Conservation (phyloP, 805 yeast genomes). For the Torulaspora maleeae region DNA sequence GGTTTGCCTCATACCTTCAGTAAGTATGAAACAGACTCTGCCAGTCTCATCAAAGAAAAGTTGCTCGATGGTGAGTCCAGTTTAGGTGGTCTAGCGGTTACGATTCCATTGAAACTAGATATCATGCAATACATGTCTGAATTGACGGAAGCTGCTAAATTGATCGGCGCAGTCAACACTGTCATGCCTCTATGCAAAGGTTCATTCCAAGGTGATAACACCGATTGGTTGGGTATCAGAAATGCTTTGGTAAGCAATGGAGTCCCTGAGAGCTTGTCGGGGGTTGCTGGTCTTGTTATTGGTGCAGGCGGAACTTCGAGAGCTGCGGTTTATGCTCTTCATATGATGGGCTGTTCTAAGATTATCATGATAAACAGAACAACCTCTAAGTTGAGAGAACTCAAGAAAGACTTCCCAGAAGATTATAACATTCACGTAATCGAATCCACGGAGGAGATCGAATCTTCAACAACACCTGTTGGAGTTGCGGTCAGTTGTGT, state of each 20-base stretch:
- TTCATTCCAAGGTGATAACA: slow-evolving; percentile 73
- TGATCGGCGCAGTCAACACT: slow-evolving; percentile 95
- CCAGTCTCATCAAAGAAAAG: slow-evolving; percentile 48
- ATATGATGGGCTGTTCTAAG: slow-evolving; percentile 66
- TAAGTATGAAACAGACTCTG: slow-evolving; percentile 63
- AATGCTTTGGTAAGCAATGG: slow-evolving; percentile 64
- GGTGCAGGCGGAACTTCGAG: slow-evolving; percentile 99
- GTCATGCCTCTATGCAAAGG: slow-evolving; percentile 51
- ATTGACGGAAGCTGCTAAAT: slow-evolving; percentile 67
- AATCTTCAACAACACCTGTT: slow-evolving; percentile 39
- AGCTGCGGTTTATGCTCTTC: slow-evolving; percentile 87
- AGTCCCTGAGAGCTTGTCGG: slow-evolving; percentile 42
- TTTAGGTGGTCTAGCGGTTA: slow-evolving; percentile 93
- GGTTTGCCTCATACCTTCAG: slow-evolving; percentile 73
- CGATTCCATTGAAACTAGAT: slow-evolving; percentile 87
- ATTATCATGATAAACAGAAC: slow-evolving; percentile 85
- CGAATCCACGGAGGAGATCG: slow-evolving; percentile 45
- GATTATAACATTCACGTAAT: slow-evolving; percentile 56
- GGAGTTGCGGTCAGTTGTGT: slow-evolving; percentile 70
- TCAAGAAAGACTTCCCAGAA: slow-evolving; percentile 57
- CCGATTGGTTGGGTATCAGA: slow-evolving; percentile 90
- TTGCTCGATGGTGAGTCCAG: slow-evolving; percentile 42
- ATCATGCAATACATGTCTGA: slow-evolving; percentile 62
- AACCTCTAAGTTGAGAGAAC: slow-evolving; percentile 51
- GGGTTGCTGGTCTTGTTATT: slow-evolving; percentile 64